Conservation (phyloP, 2,329 filamentous ascomycete species). For the Fusarium kyushuense region DNA sequence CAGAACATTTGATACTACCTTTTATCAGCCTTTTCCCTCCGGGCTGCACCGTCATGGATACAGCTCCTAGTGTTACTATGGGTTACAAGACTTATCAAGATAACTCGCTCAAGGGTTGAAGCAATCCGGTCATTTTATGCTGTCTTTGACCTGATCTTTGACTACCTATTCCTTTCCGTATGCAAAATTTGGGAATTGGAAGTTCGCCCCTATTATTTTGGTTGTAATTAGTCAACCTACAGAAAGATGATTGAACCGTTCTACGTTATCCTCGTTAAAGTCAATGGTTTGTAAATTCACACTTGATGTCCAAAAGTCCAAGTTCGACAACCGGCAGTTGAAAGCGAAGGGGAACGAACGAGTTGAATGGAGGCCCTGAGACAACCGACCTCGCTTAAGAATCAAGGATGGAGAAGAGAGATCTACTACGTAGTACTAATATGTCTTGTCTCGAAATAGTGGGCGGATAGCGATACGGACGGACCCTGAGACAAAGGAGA, state of each 20-base stretch:
- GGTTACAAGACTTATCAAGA: neutral
- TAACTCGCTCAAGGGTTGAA: neutral
- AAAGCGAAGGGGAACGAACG: slow-evolving; percentile 19
- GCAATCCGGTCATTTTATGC: neutral
- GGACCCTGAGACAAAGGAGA: slow-evolving; percentile 9
- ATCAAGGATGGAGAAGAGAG: slow-evolving; percentile 8
- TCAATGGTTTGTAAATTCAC: neutral
- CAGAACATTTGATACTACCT: neutral
- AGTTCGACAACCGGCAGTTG: slow-evolving; percentile 5
- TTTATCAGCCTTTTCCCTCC: neutral
- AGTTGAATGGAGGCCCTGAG: slow-evolving; percentile 23
- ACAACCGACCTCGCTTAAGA: slow-evolving; percentile 35
- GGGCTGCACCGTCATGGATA: neutral
- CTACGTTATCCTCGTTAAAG: neutral
- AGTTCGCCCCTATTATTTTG: neutral
- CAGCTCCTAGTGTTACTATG: neutral
- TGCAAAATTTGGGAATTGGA: neutral
- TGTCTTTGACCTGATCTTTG: neutral
- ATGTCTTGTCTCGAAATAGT: slow-evolving; percentile 7
- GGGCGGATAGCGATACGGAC: slow-evolving; percentile 12
- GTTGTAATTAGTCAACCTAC: neutral
- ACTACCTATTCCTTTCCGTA: neutral
- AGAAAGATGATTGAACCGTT: no score
- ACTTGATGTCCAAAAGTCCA: neutral
- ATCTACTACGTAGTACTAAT: slow-evolving; percentile 18